A percentile compares a stretch with the other conserved stretches of the same genome.
Evolutionary conservation across 2,329 filamentous ascomycete genomes (phyloP).

Genomic region (Microsporum canis): DNA sequence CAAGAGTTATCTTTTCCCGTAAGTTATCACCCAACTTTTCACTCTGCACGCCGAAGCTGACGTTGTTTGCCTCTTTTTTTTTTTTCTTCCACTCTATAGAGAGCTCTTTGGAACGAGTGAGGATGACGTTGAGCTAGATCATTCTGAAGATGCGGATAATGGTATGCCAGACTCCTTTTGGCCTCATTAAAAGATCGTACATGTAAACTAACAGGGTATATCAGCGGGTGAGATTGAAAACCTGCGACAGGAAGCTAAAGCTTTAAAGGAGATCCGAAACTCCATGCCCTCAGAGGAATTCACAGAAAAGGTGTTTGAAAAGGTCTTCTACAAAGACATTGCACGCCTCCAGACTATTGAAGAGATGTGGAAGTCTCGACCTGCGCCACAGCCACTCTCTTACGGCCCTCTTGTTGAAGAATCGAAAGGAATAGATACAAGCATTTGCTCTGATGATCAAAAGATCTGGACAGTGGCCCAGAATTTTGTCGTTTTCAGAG

Average conservation of each 20-base stretch:
- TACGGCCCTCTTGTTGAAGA: conserved; percentile 45
- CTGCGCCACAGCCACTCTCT: conserved; percentile 59
- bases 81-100: conserved; percentile 21
- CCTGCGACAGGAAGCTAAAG: conserved; percentile 69
- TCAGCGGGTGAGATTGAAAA: conserved; percentile 75
- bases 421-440: conserved; percentile 35
- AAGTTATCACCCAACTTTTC: conserved; percentile 10
- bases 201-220: not conserved
- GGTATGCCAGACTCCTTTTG: conserved; percentile 32
- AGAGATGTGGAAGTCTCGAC: conserved; percentile 88
- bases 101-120: conserved; percentile 91
- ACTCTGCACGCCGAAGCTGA: conserved; percentile 8
- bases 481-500: conserved; percentile 74
- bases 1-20: conserved; percentile 87
- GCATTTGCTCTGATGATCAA: conserved; percentile 56
- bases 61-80: conserved; percentile 17
- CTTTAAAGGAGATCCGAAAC: conserved; percentile 68
- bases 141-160: conserved; percentile 71
- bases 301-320: conserved; percentile 71
- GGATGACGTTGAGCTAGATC: conserved; percentile 70
- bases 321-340: conserved; percentile 82
- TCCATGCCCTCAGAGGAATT: conserved; percentile 72
- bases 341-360: conserved; percentile 72
- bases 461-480: conserved; percentile 69
- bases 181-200: not conserved